Evolutionary conservation across 2,329 filamentous ascomycete species (phyloP).

Genomic region (Acephala macrosclerotiorum): DNA sequence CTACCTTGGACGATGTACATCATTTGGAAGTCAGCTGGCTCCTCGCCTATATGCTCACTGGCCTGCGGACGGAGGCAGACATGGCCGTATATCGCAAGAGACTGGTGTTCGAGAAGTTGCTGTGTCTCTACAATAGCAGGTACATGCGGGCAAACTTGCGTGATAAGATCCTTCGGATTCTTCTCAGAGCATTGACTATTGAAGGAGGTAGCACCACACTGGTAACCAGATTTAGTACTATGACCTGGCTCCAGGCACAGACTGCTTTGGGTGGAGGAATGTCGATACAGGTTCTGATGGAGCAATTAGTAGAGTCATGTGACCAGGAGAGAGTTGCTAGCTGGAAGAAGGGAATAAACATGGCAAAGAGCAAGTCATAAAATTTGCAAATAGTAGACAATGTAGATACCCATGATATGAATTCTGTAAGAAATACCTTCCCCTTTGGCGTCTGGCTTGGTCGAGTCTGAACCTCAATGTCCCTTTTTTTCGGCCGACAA

Average conservation of each 20-base stretch:
- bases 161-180: constrained; percentile 64
- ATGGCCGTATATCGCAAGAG: constrained; percentile 66
- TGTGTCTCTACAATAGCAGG: constrained; percentile 73
- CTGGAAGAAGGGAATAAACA: constrained; percentile 62
- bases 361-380: not conserved
- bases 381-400: not conserved
- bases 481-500: not conserved
- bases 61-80: constrained; percentile 65
- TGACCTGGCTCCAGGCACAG: constrained; percentile 77
- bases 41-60: constrained; percentile 72
- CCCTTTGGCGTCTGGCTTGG: not conserved
- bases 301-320: constrained; percentile 68
- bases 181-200: constrained; percentile 73
- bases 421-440: not conserved
- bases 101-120: constrained; percentile 77
- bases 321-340: constrained; percentile 68
- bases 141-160: constrained; percentile 61
- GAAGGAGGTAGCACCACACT: constrained; percentile 81
- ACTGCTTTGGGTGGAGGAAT: constrained; percentile 54
- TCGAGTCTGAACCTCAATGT: not conserved
- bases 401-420: constrained; percentile 31
- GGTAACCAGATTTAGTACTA: constrained; percentile 75
- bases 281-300: constrained; percentile 61
- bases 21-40: constrained; percentile 80
- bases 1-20: constrained; percentile 75